Base-by-base conservation (phyloP, 495 filamentous ascomycete species). In the Durotheca rogersii region DNA sequence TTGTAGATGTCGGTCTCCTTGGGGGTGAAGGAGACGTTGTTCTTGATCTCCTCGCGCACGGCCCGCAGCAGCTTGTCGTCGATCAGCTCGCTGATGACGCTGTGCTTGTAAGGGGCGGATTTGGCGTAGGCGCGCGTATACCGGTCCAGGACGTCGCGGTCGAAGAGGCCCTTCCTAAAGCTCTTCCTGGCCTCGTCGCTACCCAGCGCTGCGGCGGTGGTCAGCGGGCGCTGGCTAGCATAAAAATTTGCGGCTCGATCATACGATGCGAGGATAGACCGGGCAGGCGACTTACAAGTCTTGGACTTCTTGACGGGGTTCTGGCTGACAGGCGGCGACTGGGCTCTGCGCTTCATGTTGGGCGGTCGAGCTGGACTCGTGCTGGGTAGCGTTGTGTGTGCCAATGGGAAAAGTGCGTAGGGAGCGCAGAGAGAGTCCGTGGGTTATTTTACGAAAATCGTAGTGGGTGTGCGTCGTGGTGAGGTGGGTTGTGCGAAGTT, bases 1-100 rank as follows among this genome's bases (percentile, higher is more conserved):
- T 93, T 95, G 77, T 99, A 99, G 71, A 99, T 97, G 69, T 99
- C 94, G 48, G 93, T 99, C 67, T 99, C 93, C 72, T 99, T 99
- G 55, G 90, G 91, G 37, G 93, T 95, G 72, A 98, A 98, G 63
- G 85, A 83, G 51, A 99, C 82, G 60, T 93, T 89, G 37, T 81
- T 75, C 68, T 87, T 83, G 65, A 97, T 90, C 74, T 99, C 93
- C 52, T 77, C 70, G 63, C 92, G 90, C 56, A 99, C 94, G 42
- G 81, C 73, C 60, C 89, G 90, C 39, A 99, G 81, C 9, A 99
- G 84, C 27, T 71, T 65, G 37, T 89, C 81, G 64, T 88, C 75
- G 62, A 97, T 87, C 12, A 99, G 72, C 14, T 78, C 72, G 47
- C 77, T 74, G 60, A 99, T 96, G 10, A 99, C 90, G 58, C 85